phyloP scores from a whole-genome alignment of 2,329 filamentous ascomycete genomes.

The Pseudogymnoascus verrucosus region DNA sequence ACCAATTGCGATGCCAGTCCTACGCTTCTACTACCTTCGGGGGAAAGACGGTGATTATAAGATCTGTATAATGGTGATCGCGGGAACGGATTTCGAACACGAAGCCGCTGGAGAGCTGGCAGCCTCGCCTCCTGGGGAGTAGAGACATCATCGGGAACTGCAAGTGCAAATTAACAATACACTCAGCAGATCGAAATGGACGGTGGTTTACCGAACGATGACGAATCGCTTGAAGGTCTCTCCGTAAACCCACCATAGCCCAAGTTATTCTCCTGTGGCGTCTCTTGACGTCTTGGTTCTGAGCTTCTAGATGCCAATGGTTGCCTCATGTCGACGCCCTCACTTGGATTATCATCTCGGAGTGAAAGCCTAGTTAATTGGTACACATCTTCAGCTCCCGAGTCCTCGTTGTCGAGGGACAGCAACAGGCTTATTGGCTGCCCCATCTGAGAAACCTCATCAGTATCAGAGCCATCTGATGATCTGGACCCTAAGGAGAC shows the following conservation, averaged over 20 bases:
- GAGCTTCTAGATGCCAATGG: not conserved
- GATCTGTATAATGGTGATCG: slow-evolving; percentile 28
- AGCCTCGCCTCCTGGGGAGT: slow-evolving; percentile 19
- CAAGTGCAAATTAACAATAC: not conserved
- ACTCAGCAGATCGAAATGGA: not conserved
- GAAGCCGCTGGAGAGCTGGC: slow-evolving; percentile 11
- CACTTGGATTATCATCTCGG: not conserved
- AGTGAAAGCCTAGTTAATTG: not conserved
- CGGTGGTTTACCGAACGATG: slow-evolving; percentile 3
- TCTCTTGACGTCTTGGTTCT: not conserved
- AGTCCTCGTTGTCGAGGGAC: not conserved
- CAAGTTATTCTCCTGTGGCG: slow-evolving; percentile 19
- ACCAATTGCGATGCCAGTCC: slow-evolving; percentile 21
- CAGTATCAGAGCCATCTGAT: not conserved
- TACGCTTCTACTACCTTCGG: slow-evolving; percentile 18
- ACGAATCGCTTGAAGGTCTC: slow-evolving; percentile 15
- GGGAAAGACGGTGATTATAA: slow-evolving; percentile 26
- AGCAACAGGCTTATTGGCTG: not conserved
- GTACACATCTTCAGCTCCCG: not conserved
- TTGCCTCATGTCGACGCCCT: not conserved
- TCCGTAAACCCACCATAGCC: slow-evolving; percentile 25
- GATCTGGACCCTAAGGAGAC: not conserved
- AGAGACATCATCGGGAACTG: slow-evolving; percentile 24
- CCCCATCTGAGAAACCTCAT: not conserved
- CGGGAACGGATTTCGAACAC: slow-evolving; percentile 19